Evolutionary conservation across 1,284 basidiomycete genomes (phyloP).

Genomic region (Boletus putidus): DNA sequence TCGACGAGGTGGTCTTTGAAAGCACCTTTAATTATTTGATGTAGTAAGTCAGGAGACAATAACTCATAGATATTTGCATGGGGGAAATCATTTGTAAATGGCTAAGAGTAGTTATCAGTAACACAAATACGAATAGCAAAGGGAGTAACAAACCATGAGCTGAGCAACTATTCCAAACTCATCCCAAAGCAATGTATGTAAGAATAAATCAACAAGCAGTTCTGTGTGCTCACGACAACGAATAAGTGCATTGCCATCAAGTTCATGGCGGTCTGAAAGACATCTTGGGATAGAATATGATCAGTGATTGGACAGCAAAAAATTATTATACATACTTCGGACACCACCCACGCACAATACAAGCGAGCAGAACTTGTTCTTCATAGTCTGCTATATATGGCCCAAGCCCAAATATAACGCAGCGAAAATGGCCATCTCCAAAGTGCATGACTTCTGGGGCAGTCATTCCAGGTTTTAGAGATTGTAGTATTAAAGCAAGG

Average conservation of each 20-base stretch:
- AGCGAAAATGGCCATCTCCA: not conserved
- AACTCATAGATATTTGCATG: not conserved
- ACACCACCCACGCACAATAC: not conserved
- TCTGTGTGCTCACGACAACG: too few relatives aligned
- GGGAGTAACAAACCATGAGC: too few relatives aligned
- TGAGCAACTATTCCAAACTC: too few relatives aligned
- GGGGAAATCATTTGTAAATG: not conserved
- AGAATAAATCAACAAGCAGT: too few relatives aligned
- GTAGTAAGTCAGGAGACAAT: not conserved
- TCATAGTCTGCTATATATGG: not conserved
- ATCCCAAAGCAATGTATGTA: too few relatives aligned
- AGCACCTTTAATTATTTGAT: not conserved
- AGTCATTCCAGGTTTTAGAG: not conserved
- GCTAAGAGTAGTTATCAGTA: too few relatives aligned
- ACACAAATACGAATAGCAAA: too few relatives aligned
- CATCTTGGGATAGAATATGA: too few relatives aligned
- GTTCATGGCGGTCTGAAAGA: too few relatives aligned
- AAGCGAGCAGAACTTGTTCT: not conserved
- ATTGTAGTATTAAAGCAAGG: conserved; percentile 5
- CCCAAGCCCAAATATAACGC: not conserved
- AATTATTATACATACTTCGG: not conserved
- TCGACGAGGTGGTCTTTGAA: not conserved
- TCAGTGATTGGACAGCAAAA: too few relatives aligned
- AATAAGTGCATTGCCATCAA: too few relatives aligned
- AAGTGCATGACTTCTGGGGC: not conserved